phyloP scores from a whole-genome alignment of 805 yeast species.

The Huiozyma sinensis region DNA sequence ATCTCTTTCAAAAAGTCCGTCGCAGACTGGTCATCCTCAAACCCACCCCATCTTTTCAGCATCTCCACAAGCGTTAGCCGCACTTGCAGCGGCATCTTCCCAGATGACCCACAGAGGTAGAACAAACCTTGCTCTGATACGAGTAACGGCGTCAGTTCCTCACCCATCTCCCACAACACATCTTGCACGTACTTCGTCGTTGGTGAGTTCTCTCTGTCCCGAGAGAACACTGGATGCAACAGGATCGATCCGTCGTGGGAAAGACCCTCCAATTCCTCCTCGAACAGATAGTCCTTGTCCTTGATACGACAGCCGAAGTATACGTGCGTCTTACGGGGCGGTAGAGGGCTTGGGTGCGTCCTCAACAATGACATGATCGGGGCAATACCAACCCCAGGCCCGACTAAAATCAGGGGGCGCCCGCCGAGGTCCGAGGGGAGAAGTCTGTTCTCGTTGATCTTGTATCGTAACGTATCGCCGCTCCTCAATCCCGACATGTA shows the following conservation, averaged over 20 bases:
- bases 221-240: conserved; percentile 38
- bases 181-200: conserved; percentile 71
- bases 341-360: conserved; percentile 12
- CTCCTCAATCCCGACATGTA: conserved; percentile 47
- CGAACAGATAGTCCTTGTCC: conserved; percentile 59
- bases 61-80: conserved; percentile 66
- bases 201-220: conserved; percentile 32
- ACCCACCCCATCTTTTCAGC: conserved; percentile 35
- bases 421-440: conserved; percentile 28
- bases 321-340: conserved; percentile 30
- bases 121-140: conserved; percentile 47
- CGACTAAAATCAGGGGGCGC: conserved; percentile 57
- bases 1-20: conserved; percentile 41
- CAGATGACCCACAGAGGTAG: conserved; percentile 87
- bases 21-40: conserved; percentile 34
- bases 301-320: conserved; percentile 68
- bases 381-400: conserved; percentile 96
- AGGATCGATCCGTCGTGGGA: conserved; percentile 27
- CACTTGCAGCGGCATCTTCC: conserved; percentile 86
- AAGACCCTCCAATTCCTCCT: conserved; percentile 39
- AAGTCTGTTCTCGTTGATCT: conserved; percentile 36
- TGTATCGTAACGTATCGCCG: conserved; percentile 44
- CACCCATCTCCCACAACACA: conserved; percentile 41
- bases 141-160: conserved; percentile 41
- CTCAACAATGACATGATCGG: conserved; percentile 72